Evolutionary conservation across 2,329 filamentous ascomycete genomes (phyloP).

Genomic region (Dothideomycetes sp.): DNA sequence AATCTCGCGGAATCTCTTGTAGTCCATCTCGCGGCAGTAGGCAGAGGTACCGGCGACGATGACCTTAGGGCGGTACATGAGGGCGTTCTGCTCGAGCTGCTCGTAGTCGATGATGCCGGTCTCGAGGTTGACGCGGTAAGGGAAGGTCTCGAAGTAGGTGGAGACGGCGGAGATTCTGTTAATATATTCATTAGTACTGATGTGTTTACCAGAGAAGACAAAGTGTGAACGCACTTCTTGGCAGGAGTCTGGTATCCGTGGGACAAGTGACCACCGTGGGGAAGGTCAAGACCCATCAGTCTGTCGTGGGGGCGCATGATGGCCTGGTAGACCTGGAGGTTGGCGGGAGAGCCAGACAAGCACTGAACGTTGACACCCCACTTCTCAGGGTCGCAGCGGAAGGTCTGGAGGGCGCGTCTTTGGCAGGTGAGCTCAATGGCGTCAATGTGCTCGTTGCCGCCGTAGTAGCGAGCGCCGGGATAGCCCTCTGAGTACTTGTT

Average conservation of each 20-base stretch:
- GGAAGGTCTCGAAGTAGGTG: slow-evolving; percentile 97
- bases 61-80: slow-evolving; percentile 87
- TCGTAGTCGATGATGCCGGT: slow-evolving; percentile 95
- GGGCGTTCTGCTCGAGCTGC: slow-evolving; percentile 74
- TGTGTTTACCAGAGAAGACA: not conserved
- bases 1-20: slow-evolving; percentile 81
- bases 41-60: slow-evolving; percentile 91
- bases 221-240: slow-evolving; percentile 48
- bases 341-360: slow-evolving; percentile 65
- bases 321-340: slow-evolving; percentile 96
- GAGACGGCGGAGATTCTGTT: slow-evolving; percentile 81
- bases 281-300: slow-evolving; percentile 91
- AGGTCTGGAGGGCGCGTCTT: slow-evolving; percentile 81
- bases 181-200: not conserved
- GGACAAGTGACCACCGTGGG: slow-evolving; percentile 86
- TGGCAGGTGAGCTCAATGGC: slow-evolving; percentile 93
- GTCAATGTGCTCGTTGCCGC: slow-evolving; percentile 98
- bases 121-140: slow-evolving; percentile 80
- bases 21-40: slow-evolving; percentile 93
- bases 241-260: slow-evolving; percentile 96
- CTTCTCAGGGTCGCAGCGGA: slow-evolving; percentile 73
- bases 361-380: slow-evolving; percentile 99
- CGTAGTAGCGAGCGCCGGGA: slow-evolving; percentile 96
- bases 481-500: slow-evolving; percentile 99
- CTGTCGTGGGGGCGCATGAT: slow-evolving; percentile 92